These are phyloP conservation scores for Hura crepitans DNA, from an alignment of 441 rosid species.

Conservation along the genomic window DNA sequence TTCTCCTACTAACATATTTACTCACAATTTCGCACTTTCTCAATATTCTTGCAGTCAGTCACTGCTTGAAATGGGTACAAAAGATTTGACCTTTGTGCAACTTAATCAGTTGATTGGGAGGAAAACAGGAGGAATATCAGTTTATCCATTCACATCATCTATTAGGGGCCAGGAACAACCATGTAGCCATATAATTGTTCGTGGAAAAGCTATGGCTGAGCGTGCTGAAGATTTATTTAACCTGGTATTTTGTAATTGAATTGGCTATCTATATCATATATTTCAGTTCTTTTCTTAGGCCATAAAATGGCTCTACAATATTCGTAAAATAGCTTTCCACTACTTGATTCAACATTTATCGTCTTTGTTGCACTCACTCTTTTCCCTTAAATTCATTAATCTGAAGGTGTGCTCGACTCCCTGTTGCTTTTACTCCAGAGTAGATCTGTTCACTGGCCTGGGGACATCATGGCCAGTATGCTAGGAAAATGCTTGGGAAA, in stretches of 20 bases:
- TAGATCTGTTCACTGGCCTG: too few species aligned
- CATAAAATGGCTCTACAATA: not conserved
- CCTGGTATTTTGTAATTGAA: conserved; percentile 46
- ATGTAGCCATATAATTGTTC: conserved; percentile 72
- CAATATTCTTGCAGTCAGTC: conserved; percentile 60
- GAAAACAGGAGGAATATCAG: conserved; percentile 96
- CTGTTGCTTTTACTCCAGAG: too few species aligned
- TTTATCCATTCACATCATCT: conserved; percentile 86
- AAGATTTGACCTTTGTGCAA: conserved; percentile 87
- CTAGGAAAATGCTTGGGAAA: too few species aligned
- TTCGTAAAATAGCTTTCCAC: not conserved
- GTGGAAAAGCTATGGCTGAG: conserved; percentile 97
- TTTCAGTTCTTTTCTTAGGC: not conserved
- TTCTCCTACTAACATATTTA: not conserved
- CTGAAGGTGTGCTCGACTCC: too few species aligned
- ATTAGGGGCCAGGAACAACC: conserved; percentile 69
- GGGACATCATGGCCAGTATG: too few species aligned
- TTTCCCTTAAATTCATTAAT: too few species aligned
- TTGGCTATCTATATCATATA: not conserved
- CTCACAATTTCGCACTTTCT: not conserved
- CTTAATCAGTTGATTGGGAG: conserved; percentile 97
- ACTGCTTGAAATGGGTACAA: conserved; percentile 94
- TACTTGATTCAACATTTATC: too few species aligned
- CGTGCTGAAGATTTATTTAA: conserved; percentile 77
- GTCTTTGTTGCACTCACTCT: too few species aligned